Conservation (phyloP, 495 filamentous ascomycete species). For the Aspergillus coremiiformis region DNA sequence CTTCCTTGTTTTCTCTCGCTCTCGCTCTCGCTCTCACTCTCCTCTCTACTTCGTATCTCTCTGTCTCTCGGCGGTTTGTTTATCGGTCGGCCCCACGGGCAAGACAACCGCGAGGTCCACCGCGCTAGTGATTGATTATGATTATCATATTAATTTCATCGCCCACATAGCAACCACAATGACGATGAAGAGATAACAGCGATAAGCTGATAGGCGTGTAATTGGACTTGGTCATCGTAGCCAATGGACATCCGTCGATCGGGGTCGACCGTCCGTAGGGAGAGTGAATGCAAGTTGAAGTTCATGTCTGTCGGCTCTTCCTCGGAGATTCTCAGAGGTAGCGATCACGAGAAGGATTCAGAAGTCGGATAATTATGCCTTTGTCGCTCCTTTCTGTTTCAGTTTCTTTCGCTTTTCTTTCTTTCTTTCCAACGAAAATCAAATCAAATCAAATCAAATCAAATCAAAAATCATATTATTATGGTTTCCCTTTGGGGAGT, state of each 20-base stretch:
- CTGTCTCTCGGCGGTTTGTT: too few species aligned
- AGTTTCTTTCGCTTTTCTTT: neutral
- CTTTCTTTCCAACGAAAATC: neutral
- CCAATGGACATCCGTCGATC: constrained; percentile 5
- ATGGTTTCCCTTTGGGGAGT: too few species aligned
- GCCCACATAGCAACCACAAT: constrained; percentile 14
- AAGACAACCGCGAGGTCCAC: constrained; percentile 16
- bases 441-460: too few species aligned
- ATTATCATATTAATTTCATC: constrained; percentile 5
- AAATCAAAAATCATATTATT: too few species aligned
- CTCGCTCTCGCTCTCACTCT: too few species aligned
- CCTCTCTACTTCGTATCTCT: too few species aligned
- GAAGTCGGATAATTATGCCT: neutral
- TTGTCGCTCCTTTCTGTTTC: neutral
- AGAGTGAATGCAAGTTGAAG: neutral
- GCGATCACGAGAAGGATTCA: neutral
- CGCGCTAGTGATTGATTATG: constrained; percentile 9
- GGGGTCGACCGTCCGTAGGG: neutral
- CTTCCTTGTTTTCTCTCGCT: neutral
- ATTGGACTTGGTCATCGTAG: constrained; percentile 27
- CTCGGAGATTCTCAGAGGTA: neutral
- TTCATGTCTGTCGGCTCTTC: neutral
- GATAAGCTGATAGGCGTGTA: constrained; percentile 27
- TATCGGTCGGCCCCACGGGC: constrained; percentile 14
- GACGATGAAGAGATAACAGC: constrained; percentile 8